These are phyloP conservation scores for Poa annua DNA, from an alignment of 176 grass and related monocot genomes.

Conservation along the genomic window DNA sequence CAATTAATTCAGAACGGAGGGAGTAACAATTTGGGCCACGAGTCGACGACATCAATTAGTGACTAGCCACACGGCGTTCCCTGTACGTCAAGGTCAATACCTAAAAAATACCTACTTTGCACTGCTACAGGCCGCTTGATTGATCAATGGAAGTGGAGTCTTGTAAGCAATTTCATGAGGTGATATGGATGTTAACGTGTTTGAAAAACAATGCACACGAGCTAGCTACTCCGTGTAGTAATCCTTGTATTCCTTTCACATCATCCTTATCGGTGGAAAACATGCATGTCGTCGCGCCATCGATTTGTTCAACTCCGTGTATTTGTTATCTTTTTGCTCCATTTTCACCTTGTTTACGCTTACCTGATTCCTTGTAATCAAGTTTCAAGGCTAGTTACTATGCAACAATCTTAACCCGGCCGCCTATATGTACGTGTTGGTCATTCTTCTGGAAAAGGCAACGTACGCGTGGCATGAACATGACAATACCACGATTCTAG, in stretches of 20 bases:
- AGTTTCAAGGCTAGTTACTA: too few species aligned
- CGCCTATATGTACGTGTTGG: not conserved
- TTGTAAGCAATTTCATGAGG: conserved; percentile 61
- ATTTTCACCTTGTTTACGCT: not conserved
- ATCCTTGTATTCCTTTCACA: conserved; percentile 30
- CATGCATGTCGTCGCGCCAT: not conserved
- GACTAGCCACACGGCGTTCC: not conserved
- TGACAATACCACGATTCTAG: not conserved
- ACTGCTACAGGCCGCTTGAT: conserved; percentile 27
- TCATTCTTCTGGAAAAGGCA: not conserved
- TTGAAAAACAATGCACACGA: conserved; percentile 35
- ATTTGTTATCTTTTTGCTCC: not conserved
- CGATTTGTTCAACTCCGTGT: conserved; percentile 31
- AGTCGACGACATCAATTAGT: not conserved
- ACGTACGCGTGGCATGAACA: conserved; percentile 14
- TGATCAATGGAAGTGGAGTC: conserved; percentile 47
- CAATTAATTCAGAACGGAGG: too few species aligned
- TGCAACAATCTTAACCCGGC: not conserved
- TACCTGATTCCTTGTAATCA: too few species aligned
- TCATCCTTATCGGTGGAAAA: not conserved
- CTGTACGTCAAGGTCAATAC: conserved; percentile 44
- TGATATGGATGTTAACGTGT: conserved; percentile 51
- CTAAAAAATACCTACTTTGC: conserved; percentile 32
- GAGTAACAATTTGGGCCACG: conserved; percentile 6
- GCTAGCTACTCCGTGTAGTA: conserved; percentile 1